Evolutionary conservation across 192 early-diverging fungal genomes (phyloP).

Genomic region (Chytriomyces confervae): DNA sequence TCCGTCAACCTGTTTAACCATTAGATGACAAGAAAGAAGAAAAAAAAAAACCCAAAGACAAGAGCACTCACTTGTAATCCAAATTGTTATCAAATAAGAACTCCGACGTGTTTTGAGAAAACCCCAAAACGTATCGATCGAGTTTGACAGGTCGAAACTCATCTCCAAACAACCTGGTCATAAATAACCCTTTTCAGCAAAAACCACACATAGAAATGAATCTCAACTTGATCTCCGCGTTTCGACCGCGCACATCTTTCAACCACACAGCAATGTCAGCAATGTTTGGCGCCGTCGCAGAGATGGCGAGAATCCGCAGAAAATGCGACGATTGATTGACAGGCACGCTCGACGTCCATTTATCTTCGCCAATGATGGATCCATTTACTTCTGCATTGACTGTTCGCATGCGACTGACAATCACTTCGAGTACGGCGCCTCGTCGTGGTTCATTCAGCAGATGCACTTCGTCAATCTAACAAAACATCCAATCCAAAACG

Average conservation of each 20-base stretch:
- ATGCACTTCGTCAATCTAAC: slow-evolving; percentile 79
- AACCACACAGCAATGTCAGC: slow-evolving; percentile 75
- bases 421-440: slow-evolving; percentile 76
- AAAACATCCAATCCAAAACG: not conserved
- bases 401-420: slow-evolving; percentile 59
- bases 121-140: slow-evolving; percentile 59
- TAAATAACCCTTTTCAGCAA: not conserved
- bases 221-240: slow-evolving; percentile 31
- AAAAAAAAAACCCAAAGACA: not conserved
- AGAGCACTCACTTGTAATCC: slow-evolving; percentile 53
- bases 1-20: slow-evolving; percentile 42
- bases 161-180: slow-evolving; percentile 66
- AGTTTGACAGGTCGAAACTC: slow-evolving; percentile 72
- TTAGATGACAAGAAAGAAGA: not conserved
- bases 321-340: too few relatives aligned
- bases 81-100: slow-evolving; percentile 65
- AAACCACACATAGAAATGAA: slow-evolving; percentile 22
- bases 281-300: slow-evolving; percentile 75
- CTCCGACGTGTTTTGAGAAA: slow-evolving; percentile 39
- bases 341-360: not conserved
- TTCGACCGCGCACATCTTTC: slow-evolving; percentile 21
- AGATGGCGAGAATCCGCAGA: slow-evolving; percentile 65
- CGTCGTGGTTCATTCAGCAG: slow-evolving; percentile 64
- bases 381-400: slow-evolving; percentile 32
- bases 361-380: slow-evolving; percentile 1